Percentiles rank a stretch among this genome's conserved stretches.
phyloP scores from a whole-genome alignment of 1,139 yeast species.

The Lodderomyces theae region DNA sequence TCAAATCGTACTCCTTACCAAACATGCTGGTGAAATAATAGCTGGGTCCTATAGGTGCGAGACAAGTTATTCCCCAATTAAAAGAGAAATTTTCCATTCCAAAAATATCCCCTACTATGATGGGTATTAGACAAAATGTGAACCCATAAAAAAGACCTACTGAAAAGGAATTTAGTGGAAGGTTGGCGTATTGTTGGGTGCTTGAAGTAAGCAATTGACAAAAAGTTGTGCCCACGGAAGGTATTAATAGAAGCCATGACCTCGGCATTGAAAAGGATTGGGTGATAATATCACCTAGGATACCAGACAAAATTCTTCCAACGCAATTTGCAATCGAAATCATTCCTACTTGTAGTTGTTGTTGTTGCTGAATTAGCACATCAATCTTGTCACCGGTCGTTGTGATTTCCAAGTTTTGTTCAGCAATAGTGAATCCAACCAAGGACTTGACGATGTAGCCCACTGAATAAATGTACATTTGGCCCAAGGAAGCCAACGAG shows the following conservation, averaged over 20 bases:
- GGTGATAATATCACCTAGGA: slow-evolving; percentile 49
- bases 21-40: slow-evolving; percentile 49
- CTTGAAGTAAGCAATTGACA: slow-evolving; percentile 43
- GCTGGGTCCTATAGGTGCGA: slow-evolving; percentile 55
- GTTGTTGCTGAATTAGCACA: slow-evolving; percentile 42
- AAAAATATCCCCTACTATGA: slow-evolving; percentile 56
- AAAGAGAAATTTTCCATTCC: slow-evolving; percentile 54
- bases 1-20: slow-evolving; percentile 51
- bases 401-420: neutral
- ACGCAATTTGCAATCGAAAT: slow-evolving; percentile 53
- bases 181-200: slow-evolving; percentile 24
- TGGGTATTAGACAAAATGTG: slow-evolving; percentile 55
- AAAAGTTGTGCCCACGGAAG: slow-evolving; percentile 38
- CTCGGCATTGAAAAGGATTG: slow-evolving; percentile 44
- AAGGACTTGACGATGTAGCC: slow-evolving; percentile 60
- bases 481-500: slow-evolving; percentile 54
- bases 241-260: slow-evolving; percentile 45
- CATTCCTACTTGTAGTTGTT: slow-evolving; percentile 56
- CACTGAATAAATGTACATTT: slow-evolving; percentile 60
- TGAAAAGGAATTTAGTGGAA: slow-evolving; percentile 41
- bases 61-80: slow-evolving; percentile 56
- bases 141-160: slow-evolving; percentile 60
- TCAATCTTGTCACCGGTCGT: slow-evolving; percentile 16
- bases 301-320: slow-evolving; percentile 53
- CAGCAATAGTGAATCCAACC: slow-evolving; percentile 20